Evolutionary conservation across 129 eudicot genomes (phyloP), one percentile per base, ranked within the genome.

Genomic region (Sambucus nigra): DNA sequence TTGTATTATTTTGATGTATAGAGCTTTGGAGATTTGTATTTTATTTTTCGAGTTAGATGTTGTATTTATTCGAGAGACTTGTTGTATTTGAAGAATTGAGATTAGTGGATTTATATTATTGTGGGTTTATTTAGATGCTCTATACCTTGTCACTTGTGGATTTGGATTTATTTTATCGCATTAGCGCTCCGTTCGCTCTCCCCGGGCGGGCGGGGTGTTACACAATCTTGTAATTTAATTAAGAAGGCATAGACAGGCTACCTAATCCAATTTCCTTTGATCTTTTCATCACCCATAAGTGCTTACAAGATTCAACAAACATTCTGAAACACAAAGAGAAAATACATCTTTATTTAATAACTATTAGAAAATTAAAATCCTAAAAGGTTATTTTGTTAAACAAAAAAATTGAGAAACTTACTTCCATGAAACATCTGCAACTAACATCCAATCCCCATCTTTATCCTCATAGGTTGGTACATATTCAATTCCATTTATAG

Each of bases 361-460:
- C 3, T 5, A 18, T 18, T 18, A 1, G 10, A 31, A 39, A 29
- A 6, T 48, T 25, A 46, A 19, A 20, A 17, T 46, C 33, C 29
- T 2, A 19, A 46, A 5, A 22, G 14, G 7, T 10, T 13, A 26
- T 6, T 9, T 40, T 19, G 16, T 55, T 28, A 10, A 24, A 25
- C 41, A 25, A 35, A 35, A 42, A 2, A 11, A 33, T 16, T 10
- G 26, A 19, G 13, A 23, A 72, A 75, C 95, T 73, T 70, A 88
- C 97, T 83, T 75, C 97, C 97, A 88, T 60, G 97, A 94, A 70
- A 88, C 96, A 73, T 88, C 96, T 15, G 93, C 95, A 59, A 82
- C 77, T 40, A 86, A 48, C 87, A 86, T 82, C 96, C 93, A 87
- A 31, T 88, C 97, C 39, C 97, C 97, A 31, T 88, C 97, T 66